phyloP scores from a whole-genome alignment of 768 basidiomycete species.

The Cystoderma amianthinum region DNA sequence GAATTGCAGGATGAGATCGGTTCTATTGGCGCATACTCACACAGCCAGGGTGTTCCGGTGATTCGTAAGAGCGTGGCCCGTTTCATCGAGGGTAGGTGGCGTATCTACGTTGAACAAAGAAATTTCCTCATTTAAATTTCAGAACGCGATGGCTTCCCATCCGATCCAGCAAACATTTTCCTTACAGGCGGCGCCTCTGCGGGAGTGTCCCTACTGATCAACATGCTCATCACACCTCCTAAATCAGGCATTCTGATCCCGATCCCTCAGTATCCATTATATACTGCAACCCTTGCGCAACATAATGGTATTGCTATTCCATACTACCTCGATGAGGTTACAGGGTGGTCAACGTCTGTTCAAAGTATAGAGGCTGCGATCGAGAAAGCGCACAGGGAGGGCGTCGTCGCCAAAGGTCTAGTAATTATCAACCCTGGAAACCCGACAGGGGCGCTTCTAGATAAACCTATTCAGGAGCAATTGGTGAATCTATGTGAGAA shows the following conservation, averaged over 20 bases:
- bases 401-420: conserved; percentile 68
- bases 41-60: conserved; percentile 86
- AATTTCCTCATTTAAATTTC: conserved; percentile 6
- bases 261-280: conserved; percentile 97
- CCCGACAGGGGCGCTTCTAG: conserved; percentile 86
- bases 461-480: conserved; percentile 58
- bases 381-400: conserved; percentile 53
- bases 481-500: conserved; percentile 84
- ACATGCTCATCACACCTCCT: conserved; percentile 66
- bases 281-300: conserved; percentile 91
- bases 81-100: conserved; percentile 72
- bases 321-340: conserved; percentile 81
- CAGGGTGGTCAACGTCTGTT: conserved; percentile 79
- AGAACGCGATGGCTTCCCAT: conserved; percentile 89
- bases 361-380: conserved; percentile 62
- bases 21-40: conserved; percentile 91
- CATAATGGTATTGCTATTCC: conserved; percentile 74
- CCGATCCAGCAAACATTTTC: conserved; percentile 83
- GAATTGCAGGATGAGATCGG: conserved; percentile 83
- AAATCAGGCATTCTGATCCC: conserved; percentile 84
- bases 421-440: conserved; percentile 99
- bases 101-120: background rate
- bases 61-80: conserved; percentile 85
- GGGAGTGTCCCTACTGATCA: conserved; percentile 85
- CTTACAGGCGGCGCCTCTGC: conserved; percentile 92